A percentile compares a stretch with the other conserved stretches of the same genome.
Conservation (phyloP, 768 basidiomycete species). For the Chalciporus sphaerocephalus region DNA sequence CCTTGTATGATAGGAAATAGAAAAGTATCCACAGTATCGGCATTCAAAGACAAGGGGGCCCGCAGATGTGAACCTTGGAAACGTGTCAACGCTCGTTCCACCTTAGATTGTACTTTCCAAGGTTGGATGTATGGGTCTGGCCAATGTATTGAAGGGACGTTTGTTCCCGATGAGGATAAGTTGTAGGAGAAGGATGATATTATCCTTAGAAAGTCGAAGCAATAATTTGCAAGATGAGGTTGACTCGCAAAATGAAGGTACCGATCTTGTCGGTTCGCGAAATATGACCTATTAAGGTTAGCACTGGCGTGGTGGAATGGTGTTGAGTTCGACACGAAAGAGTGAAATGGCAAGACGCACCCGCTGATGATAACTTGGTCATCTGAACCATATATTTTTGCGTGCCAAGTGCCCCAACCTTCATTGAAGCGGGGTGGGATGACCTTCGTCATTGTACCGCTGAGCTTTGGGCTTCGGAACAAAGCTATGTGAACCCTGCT, state of each 20-base stretch:
- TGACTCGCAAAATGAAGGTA: constrained; percentile 74
- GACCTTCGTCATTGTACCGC: constrained; percentile 65
- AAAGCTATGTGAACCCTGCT: constrained; percentile 71
- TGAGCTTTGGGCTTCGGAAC: constrained; percentile 84
- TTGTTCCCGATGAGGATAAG: constrained; percentile 30
- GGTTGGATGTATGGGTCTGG: constrained; percentile 61
- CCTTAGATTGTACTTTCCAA: constrained; percentile 61
- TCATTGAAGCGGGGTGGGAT: constrained; percentile 95
- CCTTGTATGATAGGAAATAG: constrained; percentile 85
- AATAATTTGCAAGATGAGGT: constrained; percentile 70
- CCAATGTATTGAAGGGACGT: constrained; percentile 62
- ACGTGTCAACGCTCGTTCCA: constrained; percentile 47
- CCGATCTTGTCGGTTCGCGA: constrained; percentile 91
- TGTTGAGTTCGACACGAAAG: constrained; percentile 2
- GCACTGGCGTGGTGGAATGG: constrained; percentile 49
- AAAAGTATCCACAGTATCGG: constrained; percentile 37
- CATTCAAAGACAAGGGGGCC: constrained; percentile 9
- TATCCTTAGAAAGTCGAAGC: constrained; percentile 68
- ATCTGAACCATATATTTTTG: constrained; percentile 92
- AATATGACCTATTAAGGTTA: constrained; percentile 90
- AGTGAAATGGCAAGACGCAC: constrained; percentile 41
- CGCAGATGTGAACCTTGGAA: constrained; percentile 52
- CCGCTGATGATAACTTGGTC: constrained; percentile 91
- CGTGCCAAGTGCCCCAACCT: constrained; percentile 98
- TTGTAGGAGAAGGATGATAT: constrained; percentile 71